Evolutionary conservation across 2,329 filamentous ascomycete genomes (phyloP).

Genomic region (Colletotrichum siamense): DNA sequence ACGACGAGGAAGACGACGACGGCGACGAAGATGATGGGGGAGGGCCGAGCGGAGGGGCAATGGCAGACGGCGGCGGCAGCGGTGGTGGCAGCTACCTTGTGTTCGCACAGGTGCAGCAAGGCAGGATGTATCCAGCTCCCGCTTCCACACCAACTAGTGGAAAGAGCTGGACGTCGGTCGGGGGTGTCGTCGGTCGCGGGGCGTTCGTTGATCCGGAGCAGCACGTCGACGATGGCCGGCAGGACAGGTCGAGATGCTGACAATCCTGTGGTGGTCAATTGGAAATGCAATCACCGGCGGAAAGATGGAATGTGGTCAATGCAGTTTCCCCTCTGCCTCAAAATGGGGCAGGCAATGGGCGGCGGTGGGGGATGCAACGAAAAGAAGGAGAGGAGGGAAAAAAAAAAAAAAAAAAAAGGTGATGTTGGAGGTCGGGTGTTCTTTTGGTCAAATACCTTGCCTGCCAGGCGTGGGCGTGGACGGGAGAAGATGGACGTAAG

Average conservation of each 20-base stretch:
- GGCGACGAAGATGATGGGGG: neutral
- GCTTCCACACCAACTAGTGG: constrained; percentile 8
- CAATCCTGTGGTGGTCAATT: neutral
- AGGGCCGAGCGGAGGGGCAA: constrained; percentile 9
- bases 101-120: neutral
- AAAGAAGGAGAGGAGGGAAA: neutral
- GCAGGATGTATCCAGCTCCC: constrained; percentile 13
- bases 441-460: neutral
- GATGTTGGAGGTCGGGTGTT: neutral
- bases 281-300: neutral
- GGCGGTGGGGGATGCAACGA: neutral
- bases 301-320: neutral
- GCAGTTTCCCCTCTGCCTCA: neutral
- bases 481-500: neutral
- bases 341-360: neutral
- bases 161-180: neutral
- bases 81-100: neutral
- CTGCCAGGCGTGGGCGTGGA: neutral
- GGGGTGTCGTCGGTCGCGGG: constrained; percentile 10
- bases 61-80: neutral
- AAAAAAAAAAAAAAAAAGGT: neutral
- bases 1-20: neutral
- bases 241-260: neutral
- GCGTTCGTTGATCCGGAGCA: neutral
- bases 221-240: neutral